Evolutionary conservation across 176 grass and related monocot species (phyloP), one percentile per base, ranked within the genome.

Genomic region (Guadua angustifolia): DNA sequence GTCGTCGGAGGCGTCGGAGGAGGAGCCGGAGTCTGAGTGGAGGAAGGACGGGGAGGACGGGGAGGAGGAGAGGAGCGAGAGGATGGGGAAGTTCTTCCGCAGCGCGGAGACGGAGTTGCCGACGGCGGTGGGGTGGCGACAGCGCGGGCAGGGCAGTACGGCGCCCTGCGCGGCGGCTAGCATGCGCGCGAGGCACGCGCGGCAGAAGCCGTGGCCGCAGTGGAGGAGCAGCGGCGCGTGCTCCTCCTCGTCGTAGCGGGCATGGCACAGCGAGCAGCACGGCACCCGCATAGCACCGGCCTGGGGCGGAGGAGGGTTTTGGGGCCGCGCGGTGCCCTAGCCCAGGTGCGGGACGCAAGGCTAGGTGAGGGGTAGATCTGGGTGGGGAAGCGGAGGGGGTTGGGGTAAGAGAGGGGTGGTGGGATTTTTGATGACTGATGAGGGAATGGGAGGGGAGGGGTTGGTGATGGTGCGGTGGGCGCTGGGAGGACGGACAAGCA

Each of bases 151-250:
- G 25, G 86, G 58, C 51, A 95, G 78, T 64, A 90, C 89, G 32
- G 91, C 91, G 60, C 66, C 87, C 29, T 91, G 50, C 14, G 91
- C 73, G 42, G 89, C 72, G 25, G 93, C 87, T 47, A 99, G 94
- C 97, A 96, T 91, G 84, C 84, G 86, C 18, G 93, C 83, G 38
- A 99, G 97, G 91, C 97, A 99, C 18, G 88, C 83, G 83, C 89
- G 89, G 89, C 97, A 99, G 93, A 99, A 99, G 72, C 97, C 93
- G 62, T 99, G 97, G 66, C 97, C 97, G 88, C 97, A 99, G 91
- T 94, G 89, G 83, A 99, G 93, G 5, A 99, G 93, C 44, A 99
- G 91, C 57, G 97, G 93, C 14, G 81, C 66, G 49, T 80, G 93
- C 89, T 99, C 97, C 24, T 94, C 97, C 86, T 99, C 97, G 60